Base-by-base conservation (phyloP, 2,329 filamentous ascomycete species). In the Elsinoe necatrix region DNA sequence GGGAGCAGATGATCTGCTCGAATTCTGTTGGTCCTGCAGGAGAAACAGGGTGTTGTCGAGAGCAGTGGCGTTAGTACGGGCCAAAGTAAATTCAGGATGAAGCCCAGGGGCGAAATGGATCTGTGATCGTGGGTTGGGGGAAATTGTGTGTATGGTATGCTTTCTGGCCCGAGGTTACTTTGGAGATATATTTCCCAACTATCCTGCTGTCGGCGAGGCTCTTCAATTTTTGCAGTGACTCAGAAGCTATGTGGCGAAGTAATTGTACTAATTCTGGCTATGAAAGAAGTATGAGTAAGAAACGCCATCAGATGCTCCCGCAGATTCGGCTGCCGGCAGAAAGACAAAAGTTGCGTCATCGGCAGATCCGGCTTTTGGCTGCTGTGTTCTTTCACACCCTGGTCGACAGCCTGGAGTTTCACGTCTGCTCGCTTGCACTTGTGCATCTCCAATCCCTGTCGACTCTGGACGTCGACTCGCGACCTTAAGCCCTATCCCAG, bases 1-100 rank as follows among this genome's bases (percentile, higher is more conserved):
- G 14, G 23, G 54, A 56, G 54, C 54, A 56, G 54, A 42, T 16
- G 29, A 21, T 23, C 54, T 48, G 54, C 54, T 56, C 54, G 14
- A 12, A 21, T 27, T 3, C 8, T 37, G 54, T n/a, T 56, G 54
- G 41, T 56, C 27, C 41, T 37, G 27, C 3, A 11, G 20, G 27
- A 37, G 42, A 47, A 48, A 21, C 41, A 48, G 9, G 16, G n/a
- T 55, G 23, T 11, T 20, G 21, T n/a, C 34, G 47, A 25, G 14
- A 5, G 39, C 16, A 20, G 29, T 37, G 34, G 34, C 34, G 34
- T n/a, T 37, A 3, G 14, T 6, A n/a, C 34, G 34, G 5, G 34
- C 14, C 14, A 37, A 12, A 37, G 12, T n/a, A 14, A 37, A 3
- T n/a, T 37, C 34, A 11, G 34, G 34, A 14, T 37, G 5, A 37